Conservation (phyloP, 345 rosid species). For the Turritis glabra region DNA sequence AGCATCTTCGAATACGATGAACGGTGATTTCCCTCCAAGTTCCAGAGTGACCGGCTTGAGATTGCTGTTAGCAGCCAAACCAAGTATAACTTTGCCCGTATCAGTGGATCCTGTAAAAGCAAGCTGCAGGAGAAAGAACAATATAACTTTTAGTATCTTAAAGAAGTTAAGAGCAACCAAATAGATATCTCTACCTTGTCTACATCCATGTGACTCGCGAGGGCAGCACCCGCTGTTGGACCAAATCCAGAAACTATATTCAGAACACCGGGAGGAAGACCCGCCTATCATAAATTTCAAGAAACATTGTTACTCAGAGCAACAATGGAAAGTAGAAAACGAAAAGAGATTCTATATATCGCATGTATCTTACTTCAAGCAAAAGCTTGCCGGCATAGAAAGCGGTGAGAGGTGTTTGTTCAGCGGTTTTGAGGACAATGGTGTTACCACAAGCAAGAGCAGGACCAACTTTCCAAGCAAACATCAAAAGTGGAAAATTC, state of each 20-base stretch:
- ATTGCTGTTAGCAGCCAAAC: conserved; percentile 86
- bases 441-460: conserved; percentile 68
- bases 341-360: neutral
- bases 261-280: conserved; percentile 91
- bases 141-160: neutral
- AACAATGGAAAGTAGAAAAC: neutral
- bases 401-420: conserved; percentile 67
- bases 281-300: conserved; percentile 55
- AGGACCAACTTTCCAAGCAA: conserved; percentile 70
- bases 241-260: conserved; percentile 86
- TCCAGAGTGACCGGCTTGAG: conserved; percentile 93
- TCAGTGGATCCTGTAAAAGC: conserved; percentile 94
- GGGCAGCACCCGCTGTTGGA: conserved; percentile 83
- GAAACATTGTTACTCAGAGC: conserved; percentile 14
- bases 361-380: conserved; percentile 35
- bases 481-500: conserved; percentile 69
- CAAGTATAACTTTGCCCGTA: conserved; percentile 72
- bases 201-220: conserved; percentile 91
- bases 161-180: neutral
- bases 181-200: conserved; percentile 63
- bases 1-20: conserved; percentile 90
- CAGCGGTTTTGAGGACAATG: conserved; percentile 63
- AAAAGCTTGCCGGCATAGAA: conserved; percentile 57
- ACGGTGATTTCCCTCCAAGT: conserved; percentile 98
- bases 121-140: conserved; percentile 48